Conservation (phyloP, 129 eudicot species). For the Flaveria brownii region DNA sequence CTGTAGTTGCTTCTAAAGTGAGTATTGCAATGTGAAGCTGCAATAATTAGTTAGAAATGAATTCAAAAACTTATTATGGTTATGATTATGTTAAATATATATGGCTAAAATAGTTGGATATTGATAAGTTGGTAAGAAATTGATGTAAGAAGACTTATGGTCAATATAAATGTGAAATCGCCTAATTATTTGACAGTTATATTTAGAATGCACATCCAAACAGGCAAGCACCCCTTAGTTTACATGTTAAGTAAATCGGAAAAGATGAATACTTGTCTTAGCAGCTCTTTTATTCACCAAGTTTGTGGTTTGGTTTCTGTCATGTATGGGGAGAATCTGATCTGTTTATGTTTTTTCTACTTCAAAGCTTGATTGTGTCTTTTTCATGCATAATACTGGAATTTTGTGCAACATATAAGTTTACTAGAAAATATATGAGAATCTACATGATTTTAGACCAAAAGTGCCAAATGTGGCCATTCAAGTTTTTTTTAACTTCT, state of each 20-base stretch:
- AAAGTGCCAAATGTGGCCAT: background rate
- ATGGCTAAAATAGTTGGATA: background rate
- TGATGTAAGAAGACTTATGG: background rate
- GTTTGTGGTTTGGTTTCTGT: constrained; percentile 1
- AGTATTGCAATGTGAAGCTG: background rate
- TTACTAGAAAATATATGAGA: background rate
- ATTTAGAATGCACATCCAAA: background rate
- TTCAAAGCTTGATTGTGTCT: background rate
- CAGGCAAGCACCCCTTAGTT: no score
- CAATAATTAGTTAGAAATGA: constrained; percentile 3
- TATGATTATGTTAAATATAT: background rate
- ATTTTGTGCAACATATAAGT: background rate
- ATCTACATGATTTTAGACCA: background rate
- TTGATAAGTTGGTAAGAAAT: background rate
- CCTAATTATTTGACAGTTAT: background rate
- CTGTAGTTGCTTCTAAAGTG: background rate
- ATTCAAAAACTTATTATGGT: background rate
- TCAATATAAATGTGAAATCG: background rate
- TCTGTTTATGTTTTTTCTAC: background rate
- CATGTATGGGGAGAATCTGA: constrained; percentile 12
- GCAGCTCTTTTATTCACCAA: background rate
- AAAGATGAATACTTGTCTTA: background rate
- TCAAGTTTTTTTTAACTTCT: background rate
- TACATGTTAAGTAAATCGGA: background rate
- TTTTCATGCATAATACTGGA: background rate